Evolutionary conservation across 345 rosid genomes (phyloP).

Genomic region (Cardamine occulta): DNA sequence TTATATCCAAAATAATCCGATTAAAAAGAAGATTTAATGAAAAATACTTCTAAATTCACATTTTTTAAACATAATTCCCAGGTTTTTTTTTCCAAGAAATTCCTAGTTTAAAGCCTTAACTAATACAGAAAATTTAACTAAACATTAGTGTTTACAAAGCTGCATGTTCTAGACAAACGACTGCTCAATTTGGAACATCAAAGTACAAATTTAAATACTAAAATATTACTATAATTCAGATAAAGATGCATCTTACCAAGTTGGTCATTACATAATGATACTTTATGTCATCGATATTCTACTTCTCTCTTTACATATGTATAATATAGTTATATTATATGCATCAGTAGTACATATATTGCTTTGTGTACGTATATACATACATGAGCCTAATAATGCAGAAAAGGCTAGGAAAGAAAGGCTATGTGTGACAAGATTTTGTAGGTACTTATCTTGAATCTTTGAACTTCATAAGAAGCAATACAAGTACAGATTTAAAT

Average conservation of each 20-base stretch:
- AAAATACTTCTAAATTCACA: no score
- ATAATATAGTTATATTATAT: slow-evolving; percentile 17
- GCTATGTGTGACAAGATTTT: slow-evolving; percentile 43
- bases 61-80: no score
- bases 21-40: background rate
- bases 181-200: slow-evolving; percentile 43
- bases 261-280: slow-evolving; percentile 42
- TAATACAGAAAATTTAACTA: slow-evolving; percentile 16
- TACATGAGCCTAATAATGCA: slow-evolving; percentile 31
- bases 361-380: slow-evolving; percentile 5
- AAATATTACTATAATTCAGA: slow-evolving; percentile 35
- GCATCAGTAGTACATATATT: background rate
- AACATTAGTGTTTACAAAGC: slow-evolving; percentile 20
- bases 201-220: slow-evolving; percentile 41
- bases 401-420: slow-evolving; percentile 47
- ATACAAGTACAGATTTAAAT: slow-evolving; percentile 23
- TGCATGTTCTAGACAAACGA: slow-evolving; percentile 45
- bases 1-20: background rate
- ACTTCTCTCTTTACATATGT: slow-evolving; percentile 29
- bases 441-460: slow-evolving; percentile 44
- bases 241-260: slow-evolving; percentile 41
- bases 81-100: background rate
- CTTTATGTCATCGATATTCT: slow-evolving; percentile 45
- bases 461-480: slow-evolving; percentile 28
- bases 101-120: background rate